These are phyloP conservation scores for Coniosporium apollinis DNA, from an alignment of 495 filamentous ascomycete genomes.

Conservation along the genomic window DNA sequence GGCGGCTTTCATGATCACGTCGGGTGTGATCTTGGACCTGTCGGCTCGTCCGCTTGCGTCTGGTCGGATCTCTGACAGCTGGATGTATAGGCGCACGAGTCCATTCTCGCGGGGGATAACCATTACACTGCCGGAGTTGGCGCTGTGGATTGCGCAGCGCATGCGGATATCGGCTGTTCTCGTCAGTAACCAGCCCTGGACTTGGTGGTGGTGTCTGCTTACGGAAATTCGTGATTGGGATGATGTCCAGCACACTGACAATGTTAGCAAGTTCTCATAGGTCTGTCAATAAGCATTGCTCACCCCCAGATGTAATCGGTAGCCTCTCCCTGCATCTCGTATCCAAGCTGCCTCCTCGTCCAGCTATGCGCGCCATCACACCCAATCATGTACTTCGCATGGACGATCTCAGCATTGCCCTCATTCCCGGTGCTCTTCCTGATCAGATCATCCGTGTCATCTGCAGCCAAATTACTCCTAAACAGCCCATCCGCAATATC, in stretches of 20 bases:
- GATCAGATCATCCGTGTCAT: slow-evolving; percentile 39
- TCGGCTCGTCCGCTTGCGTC: slow-evolving; percentile 20
- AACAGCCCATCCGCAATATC: slow-evolving; percentile 30
- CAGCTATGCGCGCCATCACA: slow-evolving; percentile 51
- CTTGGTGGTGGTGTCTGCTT: too few relatives aligned
- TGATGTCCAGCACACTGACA: slow-evolving; percentile 45
- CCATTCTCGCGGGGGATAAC: slow-evolving; percentile 52
- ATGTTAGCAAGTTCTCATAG: too few relatives aligned
- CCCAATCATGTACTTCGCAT: slow-evolving; percentile 49
- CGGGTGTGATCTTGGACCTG: slow-evolving; percentile 39
- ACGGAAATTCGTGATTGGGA: slow-evolving; percentile 52
- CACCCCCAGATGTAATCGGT: slow-evolving; percentile 48
- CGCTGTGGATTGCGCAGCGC: slow-evolving; percentile 50
- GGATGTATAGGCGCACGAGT: slow-evolving; percentile 53
- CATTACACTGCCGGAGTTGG: slow-evolving; percentile 45
- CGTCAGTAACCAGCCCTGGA: too few relatives aligned
- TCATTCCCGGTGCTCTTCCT: slow-evolving; percentile 19
- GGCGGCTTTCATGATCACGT: slow-evolving; percentile 40
- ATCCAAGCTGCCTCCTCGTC: slow-evolving; percentile 40
- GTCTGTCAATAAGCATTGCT: too few relatives aligned
- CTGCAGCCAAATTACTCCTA: slow-evolving; percentile 31
- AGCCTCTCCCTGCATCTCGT: slow-evolving; percentile 42
- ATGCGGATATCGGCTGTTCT: too few relatives aligned
- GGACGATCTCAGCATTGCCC: slow-evolving; percentile 27
- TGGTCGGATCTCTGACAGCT: slow-evolving; percentile 26